Base-by-base conservation (phyloP, 1,284 basidiomycete genomes). In the Prillingera fragicola region DNA sequence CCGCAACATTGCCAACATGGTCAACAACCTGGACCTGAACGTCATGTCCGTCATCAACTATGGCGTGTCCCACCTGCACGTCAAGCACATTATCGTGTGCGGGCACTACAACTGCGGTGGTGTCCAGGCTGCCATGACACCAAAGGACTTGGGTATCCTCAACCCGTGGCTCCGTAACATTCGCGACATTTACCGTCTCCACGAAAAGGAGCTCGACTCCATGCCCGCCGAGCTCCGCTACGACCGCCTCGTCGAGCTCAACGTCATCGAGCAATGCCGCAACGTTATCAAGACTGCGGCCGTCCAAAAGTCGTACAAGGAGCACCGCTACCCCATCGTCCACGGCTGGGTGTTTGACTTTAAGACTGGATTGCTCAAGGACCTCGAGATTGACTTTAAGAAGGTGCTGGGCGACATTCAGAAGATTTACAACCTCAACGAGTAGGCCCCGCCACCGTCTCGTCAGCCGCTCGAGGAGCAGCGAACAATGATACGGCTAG, bases 101-200 rank as follows among this genome's bases (percentile, higher is more conserved):
- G 50, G 50, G 13, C 50, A 52, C 50, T 52, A 52, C 36, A 42
- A 45, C 23, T 52, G 50, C 39, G 50, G 50, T 35, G 50, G 50
- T 9, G 45, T 52, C 6, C 23, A 47, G 50, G 50, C 50, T 9
- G 50, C 50, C 32, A 52, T 52, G 50, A 52, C 50, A 22, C 42
- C 50, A 19, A 38, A 47, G 50, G 50, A 52, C 36, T 39, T 52
- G 10, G 50, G 50, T 24, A 47, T 52, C 21, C 45, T 52, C 32
- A 52, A 52, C 45, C 50, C 50, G 13, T 52, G 50, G 50, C 50
- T 52, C 14, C 50, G 50, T 15, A 52, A 52, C 45, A 48, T 52
- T n/a, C 50, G 50, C 36, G 50, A 52, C 35, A 32, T 52, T 5
- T 52, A 52, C 39, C 45, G 50, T 22, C 39, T 52, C 2, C 50